These are phyloP conservation scores for Xylariales sp. DNA, from an alignment of 2,329 filamentous ascomycete species.

Conservation along the genomic window DNA sequence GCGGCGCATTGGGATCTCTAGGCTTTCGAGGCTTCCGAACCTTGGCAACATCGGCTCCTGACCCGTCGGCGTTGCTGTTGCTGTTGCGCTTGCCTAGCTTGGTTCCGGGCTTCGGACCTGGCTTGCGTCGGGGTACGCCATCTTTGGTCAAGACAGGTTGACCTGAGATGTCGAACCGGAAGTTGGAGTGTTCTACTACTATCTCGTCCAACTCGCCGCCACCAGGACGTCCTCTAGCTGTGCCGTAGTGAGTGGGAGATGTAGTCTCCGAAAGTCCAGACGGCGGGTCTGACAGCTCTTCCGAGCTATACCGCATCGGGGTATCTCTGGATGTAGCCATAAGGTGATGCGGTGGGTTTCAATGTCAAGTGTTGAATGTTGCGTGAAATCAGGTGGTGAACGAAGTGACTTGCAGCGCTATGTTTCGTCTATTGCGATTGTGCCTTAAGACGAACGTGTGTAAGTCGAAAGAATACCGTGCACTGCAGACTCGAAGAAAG, in stretches of 20 bases:
- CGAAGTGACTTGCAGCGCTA: too few species aligned
- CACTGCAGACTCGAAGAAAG: background rate
- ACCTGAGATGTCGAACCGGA: conserved; percentile 26
- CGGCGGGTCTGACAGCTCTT: conserved; percentile 28
- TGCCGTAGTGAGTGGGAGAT: conserved; percentile 21
- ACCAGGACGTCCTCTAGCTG: conserved; percentile 13
- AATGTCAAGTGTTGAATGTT: conserved; percentile 14
- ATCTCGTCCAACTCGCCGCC: conserved; percentile 26
- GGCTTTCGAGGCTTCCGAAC: conserved; percentile 51
- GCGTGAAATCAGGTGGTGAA: too few species aligned
- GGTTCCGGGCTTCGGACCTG: conserved; percentile 59
- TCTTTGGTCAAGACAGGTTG: conserved; percentile 49
- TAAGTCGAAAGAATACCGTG: background rate
- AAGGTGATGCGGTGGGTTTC: conserved; percentile 7
- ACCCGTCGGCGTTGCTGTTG: conserved; percentile 34
- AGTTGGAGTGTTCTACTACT: conserved; percentile 27
- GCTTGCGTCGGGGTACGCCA: conserved; percentile 58
- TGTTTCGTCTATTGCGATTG: too few species aligned
- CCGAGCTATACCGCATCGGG: conserved; percentile 24
- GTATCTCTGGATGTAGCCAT: conserved; percentile 18
- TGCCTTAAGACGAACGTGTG: too few species aligned
- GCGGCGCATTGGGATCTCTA: conserved; percentile 53
- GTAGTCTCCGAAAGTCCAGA: conserved; percentile 26
- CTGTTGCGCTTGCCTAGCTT: conserved; percentile 41
- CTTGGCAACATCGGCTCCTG: conserved; percentile 33